Percentiles rank a stretch among this genome's conserved stretches.
phyloP scores from a whole-genome alignment of 495 filamentous ascomycete species.

The Amniculicola lignicola region DNA sequence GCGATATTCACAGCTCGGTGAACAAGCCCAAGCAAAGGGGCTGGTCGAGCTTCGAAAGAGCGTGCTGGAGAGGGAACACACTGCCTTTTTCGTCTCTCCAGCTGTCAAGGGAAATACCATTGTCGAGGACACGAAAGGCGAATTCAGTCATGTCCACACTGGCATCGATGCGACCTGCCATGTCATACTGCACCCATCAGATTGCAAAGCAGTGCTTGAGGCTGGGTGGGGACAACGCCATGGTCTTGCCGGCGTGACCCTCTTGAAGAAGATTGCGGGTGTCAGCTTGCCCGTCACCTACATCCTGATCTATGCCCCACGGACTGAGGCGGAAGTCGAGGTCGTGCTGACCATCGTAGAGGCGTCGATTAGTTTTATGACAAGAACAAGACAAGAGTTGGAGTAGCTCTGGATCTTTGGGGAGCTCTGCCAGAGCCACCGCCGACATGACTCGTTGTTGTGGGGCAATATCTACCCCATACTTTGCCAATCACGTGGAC shows the following conservation, averaged over 20 bases:
- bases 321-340: constrained; percentile 63
- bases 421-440: background rate
- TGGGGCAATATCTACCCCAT: constrained; percentile 2
- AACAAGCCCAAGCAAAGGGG: constrained; percentile 43
- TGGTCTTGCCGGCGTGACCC: constrained; percentile 62
- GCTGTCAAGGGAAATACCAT: constrained; percentile 29
- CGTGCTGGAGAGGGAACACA: constrained; percentile 74
- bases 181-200: constrained; percentile 69
- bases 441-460: constrained; percentile 4
- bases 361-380: constrained; percentile 20
- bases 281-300: constrained; percentile 55
- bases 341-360: constrained; percentile 65
- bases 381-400: constrained; percentile 6
- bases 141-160: constrained; percentile 76
- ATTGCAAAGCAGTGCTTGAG: constrained; percentile 73
- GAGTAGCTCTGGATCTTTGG: constrained; percentile 7
- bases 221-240: constrained; percentile 84
- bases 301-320: constrained; percentile 79
- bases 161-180: constrained; percentile 71
- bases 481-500: too few relatives aligned
- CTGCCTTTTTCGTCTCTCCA: constrained; percentile 60
- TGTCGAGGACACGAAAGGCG: constrained; percentile 64
- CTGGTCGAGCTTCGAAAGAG: constrained; percentile 60
- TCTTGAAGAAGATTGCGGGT: constrained; percentile 49
- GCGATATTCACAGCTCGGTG: constrained; percentile 52